Evolutionary conservation across 2,329 filamentous ascomycete species (phyloP).

Genomic region (Penicillium nordicum): DNA sequence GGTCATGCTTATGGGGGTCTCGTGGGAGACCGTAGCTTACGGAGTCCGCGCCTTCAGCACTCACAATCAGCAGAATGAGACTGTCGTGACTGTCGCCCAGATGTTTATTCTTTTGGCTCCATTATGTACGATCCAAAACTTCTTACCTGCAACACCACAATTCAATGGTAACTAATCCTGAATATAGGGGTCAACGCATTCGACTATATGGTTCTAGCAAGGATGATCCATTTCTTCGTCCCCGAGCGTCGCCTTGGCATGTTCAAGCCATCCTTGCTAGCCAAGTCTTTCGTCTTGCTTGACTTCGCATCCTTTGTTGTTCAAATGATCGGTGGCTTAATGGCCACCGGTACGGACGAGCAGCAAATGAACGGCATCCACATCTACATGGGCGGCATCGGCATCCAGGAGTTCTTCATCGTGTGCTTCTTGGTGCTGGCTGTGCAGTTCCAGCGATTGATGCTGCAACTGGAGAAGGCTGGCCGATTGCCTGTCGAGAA

Average conservation of each 20-base stretch:
- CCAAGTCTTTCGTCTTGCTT: conserved; percentile 41
- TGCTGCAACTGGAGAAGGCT: conserved; percentile 31
- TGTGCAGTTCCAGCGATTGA: conserved; percentile 46
- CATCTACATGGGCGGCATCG: conserved; percentile 34
- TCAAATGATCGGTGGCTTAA: conserved; percentile 18
- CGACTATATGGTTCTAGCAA: conserved; percentile 47
- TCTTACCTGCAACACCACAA: neutral
- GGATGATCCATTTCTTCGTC: conserved; percentile 47
- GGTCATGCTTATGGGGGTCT: conserved; percentile 45
- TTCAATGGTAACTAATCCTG: neutral
- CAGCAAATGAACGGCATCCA: conserved; percentile 21
- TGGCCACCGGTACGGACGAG: neutral
- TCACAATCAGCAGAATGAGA: neutral
- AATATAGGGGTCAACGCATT: conserved; percentile 44
- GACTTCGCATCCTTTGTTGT: conserved; percentile 34
- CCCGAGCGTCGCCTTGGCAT: conserved; percentile 38
- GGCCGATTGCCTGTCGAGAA: neutral
- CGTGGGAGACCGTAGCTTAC: conserved; percentile 46
- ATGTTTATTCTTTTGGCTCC: conserved; percentile 12
- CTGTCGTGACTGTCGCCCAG: neutral
- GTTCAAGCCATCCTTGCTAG: conserved; percentile 39
- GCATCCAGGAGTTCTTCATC: conserved; percentile 55
- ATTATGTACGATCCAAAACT: neutral
- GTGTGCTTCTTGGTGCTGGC: conserved; percentile 50
- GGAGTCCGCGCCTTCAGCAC: conserved; percentile 27